Conservation (phyloP, 192 early-diverging fungal genomes). For the Lobulomyces angularis region DNA sequence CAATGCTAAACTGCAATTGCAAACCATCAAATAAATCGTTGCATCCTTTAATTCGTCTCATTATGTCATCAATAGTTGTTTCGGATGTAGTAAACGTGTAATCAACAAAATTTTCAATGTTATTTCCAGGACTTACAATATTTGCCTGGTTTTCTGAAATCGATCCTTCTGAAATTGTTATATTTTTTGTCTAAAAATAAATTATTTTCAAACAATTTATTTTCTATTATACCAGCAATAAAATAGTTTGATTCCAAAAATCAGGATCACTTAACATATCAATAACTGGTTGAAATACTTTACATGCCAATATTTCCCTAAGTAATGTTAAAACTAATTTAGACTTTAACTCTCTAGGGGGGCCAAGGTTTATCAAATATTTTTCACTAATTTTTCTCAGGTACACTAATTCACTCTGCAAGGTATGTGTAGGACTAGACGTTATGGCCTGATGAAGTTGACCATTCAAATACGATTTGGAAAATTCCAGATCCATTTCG, state of each 20-base stretch:
- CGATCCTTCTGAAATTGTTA: too few species aligned
- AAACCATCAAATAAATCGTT: too few species aligned
- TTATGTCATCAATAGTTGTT: too few species aligned
- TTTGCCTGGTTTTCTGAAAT: too few species aligned
- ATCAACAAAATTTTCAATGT: too few species aligned
- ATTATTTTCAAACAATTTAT: too few species aligned
- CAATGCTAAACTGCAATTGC: too few species aligned
- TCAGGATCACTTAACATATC: slow-evolving; percentile 67
- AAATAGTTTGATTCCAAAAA: slow-evolving; percentile 75
- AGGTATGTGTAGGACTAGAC: slow-evolving; percentile 2
- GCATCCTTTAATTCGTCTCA: too few species aligned
- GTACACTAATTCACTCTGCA: slow-evolving; percentile 38
- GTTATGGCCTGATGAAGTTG: slow-evolving; percentile 43
- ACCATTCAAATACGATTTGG: slow-evolving; percentile 39
- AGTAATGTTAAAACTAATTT: slow-evolving; percentile 47
- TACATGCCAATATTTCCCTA: slow-evolving; percentile 60
- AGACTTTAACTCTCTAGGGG: slow-evolving; percentile 42
- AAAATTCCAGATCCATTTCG: slow-evolving; percentile 42
- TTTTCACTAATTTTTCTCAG: too few species aligned
- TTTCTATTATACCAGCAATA: slow-evolving; percentile 31
- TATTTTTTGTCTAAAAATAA: too few species aligned
- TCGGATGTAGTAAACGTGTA: too few species aligned
- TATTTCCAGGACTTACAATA: too few species aligned
- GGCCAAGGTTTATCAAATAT: slow-evolving; percentile 51
- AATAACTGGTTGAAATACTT: slow-evolving; percentile 56